Conservation (phyloP, 2,329 filamentous ascomycete species). For the Epichloe gansuensis region DNA sequence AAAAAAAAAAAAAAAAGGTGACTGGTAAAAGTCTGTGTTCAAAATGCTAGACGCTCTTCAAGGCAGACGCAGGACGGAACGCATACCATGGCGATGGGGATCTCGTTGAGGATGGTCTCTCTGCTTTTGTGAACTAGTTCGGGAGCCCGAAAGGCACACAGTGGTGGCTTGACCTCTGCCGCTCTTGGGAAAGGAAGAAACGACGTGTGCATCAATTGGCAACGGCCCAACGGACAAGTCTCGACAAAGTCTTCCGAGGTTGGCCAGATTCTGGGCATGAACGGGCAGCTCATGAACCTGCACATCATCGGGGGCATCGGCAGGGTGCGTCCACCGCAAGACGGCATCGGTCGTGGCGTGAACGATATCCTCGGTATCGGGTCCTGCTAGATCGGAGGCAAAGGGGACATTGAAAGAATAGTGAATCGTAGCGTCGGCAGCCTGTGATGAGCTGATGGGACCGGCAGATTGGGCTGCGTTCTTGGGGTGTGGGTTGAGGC, state of each 20-base stretch:
- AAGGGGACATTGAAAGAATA: constrained; percentile 97
- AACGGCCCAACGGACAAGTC: constrained; percentile 61
- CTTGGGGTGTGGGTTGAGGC: constrained; percentile 47
- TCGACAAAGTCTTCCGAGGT: constrained; percentile 66
- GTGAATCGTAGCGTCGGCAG: constrained; percentile 69
- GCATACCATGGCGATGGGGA: constrained; percentile 81
- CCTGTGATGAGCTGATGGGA: constrained; percentile 53
- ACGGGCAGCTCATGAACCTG: constrained; percentile 85
- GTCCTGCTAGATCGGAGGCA: constrained; percentile 80
- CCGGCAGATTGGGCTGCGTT: constrained; percentile 38
- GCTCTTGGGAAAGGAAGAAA: constrained; percentile 67
- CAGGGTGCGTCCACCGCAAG: constrained; percentile 85
- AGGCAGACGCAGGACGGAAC: not conserved
- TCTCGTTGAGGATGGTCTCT: constrained; percentile 81
- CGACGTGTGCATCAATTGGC: constrained; percentile 72
- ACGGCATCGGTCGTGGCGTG: constrained; percentile 83
- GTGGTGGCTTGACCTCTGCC: constrained; percentile 65
- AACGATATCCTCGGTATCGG: constrained; percentile 87
- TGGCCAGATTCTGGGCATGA: constrained; percentile 74
- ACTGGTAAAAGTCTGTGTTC: not conserved
- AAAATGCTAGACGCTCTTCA: not conserved
- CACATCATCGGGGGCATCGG: constrained; percentile 71
- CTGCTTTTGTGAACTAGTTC: constrained; percentile 84
- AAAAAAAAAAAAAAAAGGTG: not conserved
- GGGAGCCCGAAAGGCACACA: constrained; percentile 78